Base-by-base conservation (phyloP, 768 basidiomycete species). In the Tephrocybe sp. region DNA sequence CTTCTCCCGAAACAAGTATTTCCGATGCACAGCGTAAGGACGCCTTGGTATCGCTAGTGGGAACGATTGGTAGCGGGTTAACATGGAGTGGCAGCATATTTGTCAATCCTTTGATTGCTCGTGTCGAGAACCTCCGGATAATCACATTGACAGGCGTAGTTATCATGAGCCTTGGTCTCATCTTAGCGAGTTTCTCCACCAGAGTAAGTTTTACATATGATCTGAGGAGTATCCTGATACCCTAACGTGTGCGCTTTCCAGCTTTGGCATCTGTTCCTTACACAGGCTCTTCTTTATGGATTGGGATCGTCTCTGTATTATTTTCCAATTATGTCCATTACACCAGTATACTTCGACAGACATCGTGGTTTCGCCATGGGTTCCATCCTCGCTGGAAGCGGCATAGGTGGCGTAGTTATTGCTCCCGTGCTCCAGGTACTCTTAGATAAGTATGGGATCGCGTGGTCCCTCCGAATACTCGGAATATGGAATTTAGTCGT, bases 1-100 rank as follows among this genome's bases (percentile, higher is more conserved):
- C 75, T 0, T 76, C 74, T 1, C 38, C 62, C 1, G 53, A 60
- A 15, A 70, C 62, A 26, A 69, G 66, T 34, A 71, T 77, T 17
- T 26, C 50, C 1, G 72, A 67, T 33, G 72, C 67, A 7, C 53
- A 59, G 45, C 70, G 64, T 0, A 69, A 70, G 37, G 74, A 76
- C 47, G 71, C 75, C 4, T 51, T 74, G 5, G 69, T 74, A 1
- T 69, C 75, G 0, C 62, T 76, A 3, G 67, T 75, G 2, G 75
- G 76, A 0, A 74, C 73, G 3, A 68, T 76, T 17, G 76, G 73
- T 1, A 68, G 70, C 24, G 73, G 76, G 2, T 61, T 77, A 21
- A 75, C 74, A 0, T 77, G 75, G 75, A 73, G 74, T 50, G 75
- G 75, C 17, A 67, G 73, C 43, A 71, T 77, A 45, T 71, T 73